Base-by-base conservation (phyloP, 257 asterid species). In the Fraxinus anomala region DNA sequence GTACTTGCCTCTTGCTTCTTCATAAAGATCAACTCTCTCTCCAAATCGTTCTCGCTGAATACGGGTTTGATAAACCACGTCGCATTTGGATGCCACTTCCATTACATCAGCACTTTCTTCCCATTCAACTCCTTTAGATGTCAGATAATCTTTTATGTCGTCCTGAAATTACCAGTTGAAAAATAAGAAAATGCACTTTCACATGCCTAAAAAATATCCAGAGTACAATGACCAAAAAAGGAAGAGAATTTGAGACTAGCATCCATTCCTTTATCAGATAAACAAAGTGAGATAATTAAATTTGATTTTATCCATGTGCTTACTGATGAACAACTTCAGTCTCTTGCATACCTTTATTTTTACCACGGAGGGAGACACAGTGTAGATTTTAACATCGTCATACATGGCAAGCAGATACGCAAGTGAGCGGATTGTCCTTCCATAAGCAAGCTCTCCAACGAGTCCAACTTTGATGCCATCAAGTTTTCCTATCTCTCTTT, bases 361-460 rank as follows among this genome's bases (percentile, higher is more conserved):
- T 10, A 93, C 98, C 36, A 92, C 90, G 68, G 90, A 94, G 14
- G 98, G 99, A 23, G 98, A 93, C 78, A 95, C 97, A 12, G 93
- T 85, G 89, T 91, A 92, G 83, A 95, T 82, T 77, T 95, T 90
- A 78, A 95, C 98, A 80, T 89, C 91, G 51, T 87, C 73, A 85
- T 87, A 93, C 84, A 84, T 85, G 31, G 97, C 88, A 4, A 93
- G 98, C 84, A 95, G 85, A 86, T 93, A 85, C 69, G 99, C 96
- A 75, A 95, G 98, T 14, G 99, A 95, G 5, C 98, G 90, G 19
- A 95, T 97, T 17, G 99, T 93, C 80, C 98, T 89, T 68, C 99
- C 98, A 76, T 90, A 33, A 77, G 98, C 98, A 89, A 95, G 97
- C 91, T 95, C 99, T 79, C 98, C 97, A 7, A 95, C 97, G 31